phyloP scores from a whole-genome alignment of 1,284 basidiomycete species.

The Tilletia caries region DNA sequence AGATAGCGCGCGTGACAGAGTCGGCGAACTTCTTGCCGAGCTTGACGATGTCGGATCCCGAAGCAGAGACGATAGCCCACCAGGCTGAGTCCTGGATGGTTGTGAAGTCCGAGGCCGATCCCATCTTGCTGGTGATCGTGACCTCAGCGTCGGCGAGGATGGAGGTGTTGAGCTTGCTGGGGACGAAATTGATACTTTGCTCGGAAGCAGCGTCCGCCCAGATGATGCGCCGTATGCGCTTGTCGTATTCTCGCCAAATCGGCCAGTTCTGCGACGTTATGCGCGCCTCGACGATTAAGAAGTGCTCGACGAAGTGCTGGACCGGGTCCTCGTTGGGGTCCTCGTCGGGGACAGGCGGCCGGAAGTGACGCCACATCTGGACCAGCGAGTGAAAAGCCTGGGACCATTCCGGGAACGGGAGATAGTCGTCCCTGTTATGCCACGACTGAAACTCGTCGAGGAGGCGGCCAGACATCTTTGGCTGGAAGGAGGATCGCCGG shows the following conservation, averaged over 20 bases:
- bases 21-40: no score
- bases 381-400: neutral
- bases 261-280: neutral
- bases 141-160: neutral
- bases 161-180: neutral
- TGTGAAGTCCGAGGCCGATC: no score
- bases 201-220: no score
- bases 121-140: neutral
- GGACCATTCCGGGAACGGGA: neutral
- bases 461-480: neutral
- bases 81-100: no score
- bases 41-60: no score
- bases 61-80: no score
- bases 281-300: neutral
- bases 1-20: no score
- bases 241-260: no score
- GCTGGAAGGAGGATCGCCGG: neutral
- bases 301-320: neutral
- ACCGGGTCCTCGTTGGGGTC: no score
- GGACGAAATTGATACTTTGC: neutral
- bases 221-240: no score
- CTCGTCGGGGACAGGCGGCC: no score
- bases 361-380: neutral
- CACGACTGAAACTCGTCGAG: neutral
- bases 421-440: neutral